These are phyloP conservation scores for Haplosporangium sp. DNA, from an alignment of 371 early-diverging fungal species.

Conservation along the genomic window DNA sequence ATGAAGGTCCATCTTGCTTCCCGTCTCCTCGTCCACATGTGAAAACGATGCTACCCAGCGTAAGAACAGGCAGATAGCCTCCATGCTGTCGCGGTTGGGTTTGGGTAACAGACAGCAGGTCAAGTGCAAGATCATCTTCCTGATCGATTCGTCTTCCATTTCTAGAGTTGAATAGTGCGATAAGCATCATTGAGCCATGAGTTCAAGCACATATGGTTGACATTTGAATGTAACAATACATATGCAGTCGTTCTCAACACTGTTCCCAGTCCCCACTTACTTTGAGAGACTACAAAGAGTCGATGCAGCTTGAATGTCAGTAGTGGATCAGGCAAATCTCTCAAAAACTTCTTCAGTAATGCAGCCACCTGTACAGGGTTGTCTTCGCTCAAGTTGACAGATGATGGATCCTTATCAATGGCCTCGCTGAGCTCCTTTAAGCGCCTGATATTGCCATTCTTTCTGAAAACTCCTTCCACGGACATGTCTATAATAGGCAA, in stretches of 20 bases:
- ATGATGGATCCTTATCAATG: constrained; percentile 74
- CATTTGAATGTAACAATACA: constrained; percentile 39
- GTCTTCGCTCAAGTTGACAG: constrained; percentile 77
- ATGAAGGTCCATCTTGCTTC: constrained; percentile 89
- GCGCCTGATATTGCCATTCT: constrained; percentile 95
- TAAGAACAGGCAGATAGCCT: constrained; percentile 85
- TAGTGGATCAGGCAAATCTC: constrained; percentile 95
- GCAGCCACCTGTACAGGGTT: constrained; percentile 94
- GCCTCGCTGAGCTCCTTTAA: constrained; percentile 81
- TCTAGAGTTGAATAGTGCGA: constrained; percentile 47
- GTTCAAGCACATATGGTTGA: too few species aligned
- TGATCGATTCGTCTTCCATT: constrained; percentile 60
- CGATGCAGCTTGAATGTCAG: constrained; percentile 87
- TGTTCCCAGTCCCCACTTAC: constrained; percentile 56
- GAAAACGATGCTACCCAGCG: constrained; percentile 81
- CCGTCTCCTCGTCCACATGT: constrained; percentile 71
- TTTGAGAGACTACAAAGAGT: constrained; percentile 82
- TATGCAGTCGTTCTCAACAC: constrained; percentile 38
- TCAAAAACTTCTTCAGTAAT: constrained; percentile 91
- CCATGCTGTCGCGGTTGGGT: constrained; percentile 91
- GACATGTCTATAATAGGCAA: constrained; percentile 75
- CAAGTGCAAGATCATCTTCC: constrained; percentile 76
- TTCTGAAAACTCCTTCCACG: constrained; percentile 95
- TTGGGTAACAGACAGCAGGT: constrained; percentile 89
- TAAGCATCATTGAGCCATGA: too few species aligned